Conservation (phyloP, 164 flowering plant species). For the Saururus chinensis region DNA sequence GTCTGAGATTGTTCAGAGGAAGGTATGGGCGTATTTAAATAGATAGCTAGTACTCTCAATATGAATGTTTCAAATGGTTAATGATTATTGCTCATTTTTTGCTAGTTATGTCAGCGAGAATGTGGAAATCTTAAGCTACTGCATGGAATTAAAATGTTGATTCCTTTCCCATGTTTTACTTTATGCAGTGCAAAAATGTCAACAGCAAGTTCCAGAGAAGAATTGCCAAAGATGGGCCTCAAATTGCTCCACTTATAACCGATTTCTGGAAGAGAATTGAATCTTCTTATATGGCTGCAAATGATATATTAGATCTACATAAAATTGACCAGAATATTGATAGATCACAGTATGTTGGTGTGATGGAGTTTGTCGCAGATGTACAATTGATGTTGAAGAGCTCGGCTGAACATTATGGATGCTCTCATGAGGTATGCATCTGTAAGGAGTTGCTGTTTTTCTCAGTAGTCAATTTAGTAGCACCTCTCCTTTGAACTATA, state of each 20-base stretch:
- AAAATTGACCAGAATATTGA: conserved; percentile 77
- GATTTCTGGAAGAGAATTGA: conserved; percentile 76
- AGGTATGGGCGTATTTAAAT: conserved; percentile 32
- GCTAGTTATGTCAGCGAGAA: not conserved
- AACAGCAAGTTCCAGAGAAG: conserved; percentile 75
- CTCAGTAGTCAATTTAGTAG: not conserved
- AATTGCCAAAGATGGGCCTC: conserved; percentile 77
- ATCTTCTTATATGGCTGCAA: conserved; percentile 29
- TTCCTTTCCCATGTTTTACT: not conserved
- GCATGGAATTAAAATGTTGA: not conserved
- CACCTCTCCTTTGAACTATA: too few relatives aligned
- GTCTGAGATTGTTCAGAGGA: conserved; percentile 72
- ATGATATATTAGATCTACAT: conserved; percentile 43
- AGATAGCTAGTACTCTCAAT: not conserved
- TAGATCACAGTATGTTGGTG: conserved; percentile 55
- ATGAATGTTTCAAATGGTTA: not conserved
- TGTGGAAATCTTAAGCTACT: not conserved
- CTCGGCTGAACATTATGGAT: conserved; percentile 55
- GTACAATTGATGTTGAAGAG: conserved; percentile 78
- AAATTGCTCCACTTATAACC: conserved; percentile 66
- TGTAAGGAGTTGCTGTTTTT: not conserved
- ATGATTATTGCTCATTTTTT: not conserved
- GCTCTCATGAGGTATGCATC: conserved; percentile 63
- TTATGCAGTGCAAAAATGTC: conserved; percentile 79
- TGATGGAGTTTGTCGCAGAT: conserved; percentile 72